phyloP scores from a whole-genome alignment of 345 rosid species.

The Turnera subulata region DNA sequence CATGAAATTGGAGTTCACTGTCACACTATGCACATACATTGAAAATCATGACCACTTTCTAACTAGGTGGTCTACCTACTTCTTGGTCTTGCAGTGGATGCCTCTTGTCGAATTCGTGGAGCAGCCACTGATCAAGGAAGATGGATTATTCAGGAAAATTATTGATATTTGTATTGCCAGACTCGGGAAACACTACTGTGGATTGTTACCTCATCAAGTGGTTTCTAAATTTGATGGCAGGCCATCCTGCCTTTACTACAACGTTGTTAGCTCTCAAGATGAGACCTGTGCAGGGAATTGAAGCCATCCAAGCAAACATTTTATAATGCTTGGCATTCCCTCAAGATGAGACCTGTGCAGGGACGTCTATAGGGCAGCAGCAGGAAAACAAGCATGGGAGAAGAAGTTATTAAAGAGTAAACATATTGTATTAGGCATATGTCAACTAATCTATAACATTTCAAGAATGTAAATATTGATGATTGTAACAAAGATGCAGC shows the following conservation, averaged over 20 bases:
- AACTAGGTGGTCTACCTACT: neutral
- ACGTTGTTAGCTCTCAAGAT: constrained; percentile 44
- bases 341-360: too few species aligned
- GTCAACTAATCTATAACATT: constrained; percentile 1
- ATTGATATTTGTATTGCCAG: constrained; percentile 75
- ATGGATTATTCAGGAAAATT: constrained; percentile 83
- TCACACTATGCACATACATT: neutral
- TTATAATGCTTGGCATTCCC: too few species aligned
- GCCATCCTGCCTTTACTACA: constrained; percentile 70
- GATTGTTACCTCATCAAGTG: constrained; percentile 61
- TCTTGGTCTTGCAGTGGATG: constrained; percentile 66
- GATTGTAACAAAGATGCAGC: neutral
- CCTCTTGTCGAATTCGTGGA: constrained; percentile 70
- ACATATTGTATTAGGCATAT: neutral
- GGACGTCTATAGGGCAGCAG: too few species aligned
- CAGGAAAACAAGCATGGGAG: constrained; percentile 7
- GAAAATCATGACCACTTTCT: neutral
- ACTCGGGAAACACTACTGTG: constrained; percentile 63
- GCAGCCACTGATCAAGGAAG: constrained; percentile 72
- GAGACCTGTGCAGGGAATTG: constrained; percentile 34
- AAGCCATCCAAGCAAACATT: neutral
- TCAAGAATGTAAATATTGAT: too few species aligned
- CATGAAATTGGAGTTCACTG: neutral
- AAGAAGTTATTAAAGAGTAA: neutral
- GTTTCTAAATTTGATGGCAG: constrained; percentile 77